A percentile compares a stretch with the other conserved stretches of the same genome.
phyloP scores from a whole-genome alignment of 1,284 basidiomycete genomes.

The Agaricales sp. region DNA sequence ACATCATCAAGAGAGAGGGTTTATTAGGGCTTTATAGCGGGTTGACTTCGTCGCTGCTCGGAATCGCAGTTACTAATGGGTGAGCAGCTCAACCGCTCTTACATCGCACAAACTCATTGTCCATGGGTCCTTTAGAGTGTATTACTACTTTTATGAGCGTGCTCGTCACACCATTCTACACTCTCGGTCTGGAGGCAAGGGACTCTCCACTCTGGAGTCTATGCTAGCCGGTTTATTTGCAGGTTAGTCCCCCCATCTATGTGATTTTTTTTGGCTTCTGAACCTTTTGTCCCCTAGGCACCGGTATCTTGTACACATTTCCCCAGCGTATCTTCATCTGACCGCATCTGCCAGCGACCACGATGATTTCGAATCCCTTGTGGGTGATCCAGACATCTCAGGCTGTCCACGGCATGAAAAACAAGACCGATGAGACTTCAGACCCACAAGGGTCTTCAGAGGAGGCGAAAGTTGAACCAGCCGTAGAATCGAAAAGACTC shows the following conservation, averaged over 20 bases:
- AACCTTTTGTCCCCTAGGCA: neutral
- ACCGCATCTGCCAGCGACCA: slow-evolving; percentile 46
- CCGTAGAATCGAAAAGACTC: neutral
- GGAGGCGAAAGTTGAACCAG: neutral
- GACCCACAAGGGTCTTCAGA: neutral
- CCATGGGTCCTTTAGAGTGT: slow-evolving; percentile 39
- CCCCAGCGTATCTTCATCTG: neutral
- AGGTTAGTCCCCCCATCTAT: slow-evolving; percentile 30
- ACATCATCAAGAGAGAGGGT: slow-evolving; percentile 82
- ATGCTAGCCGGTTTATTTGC: slow-evolving; percentile 87
- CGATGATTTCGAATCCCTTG: slow-evolving; percentile 88
- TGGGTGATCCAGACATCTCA: slow-evolving; percentile 96
- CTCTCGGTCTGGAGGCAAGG: slow-evolving; percentile 51
- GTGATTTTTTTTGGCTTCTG: slow-evolving; percentile 1
- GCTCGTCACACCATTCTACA: slow-evolving; percentile 46
- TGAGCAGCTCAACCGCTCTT: slow-evolving; percentile 20
- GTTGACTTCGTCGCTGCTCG: slow-evolving; percentile 77
- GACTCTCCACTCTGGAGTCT: slow-evolving; percentile 77
- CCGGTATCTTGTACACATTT: neutral
- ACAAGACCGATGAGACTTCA: neutral
- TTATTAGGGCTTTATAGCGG: slow-evolving; percentile 83
- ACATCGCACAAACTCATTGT: neutral
- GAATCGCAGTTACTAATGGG: slow-evolving; percentile 93
- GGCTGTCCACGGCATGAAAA: slow-evolving; percentile 51
- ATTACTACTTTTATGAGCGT: slow-evolving; percentile 80